Conservation (phyloP, 2,329 filamentous ascomycete species). For the Plectosphaerella plurivora region DNA sequence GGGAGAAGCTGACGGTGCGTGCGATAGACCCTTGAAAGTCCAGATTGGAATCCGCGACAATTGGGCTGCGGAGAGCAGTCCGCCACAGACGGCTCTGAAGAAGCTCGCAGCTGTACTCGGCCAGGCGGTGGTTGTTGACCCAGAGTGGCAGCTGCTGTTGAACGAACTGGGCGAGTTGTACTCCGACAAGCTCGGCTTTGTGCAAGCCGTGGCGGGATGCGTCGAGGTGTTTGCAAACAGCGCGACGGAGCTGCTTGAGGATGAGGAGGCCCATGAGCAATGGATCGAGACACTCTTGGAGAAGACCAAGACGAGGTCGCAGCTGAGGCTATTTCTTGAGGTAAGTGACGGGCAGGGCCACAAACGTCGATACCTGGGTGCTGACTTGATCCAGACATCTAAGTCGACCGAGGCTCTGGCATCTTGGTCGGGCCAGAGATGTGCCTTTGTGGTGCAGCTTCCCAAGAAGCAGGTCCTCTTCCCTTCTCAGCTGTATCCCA, state of each 20-base stretch:
- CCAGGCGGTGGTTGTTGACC: conserved; percentile 29
- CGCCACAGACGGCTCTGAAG: conserved; percentile 26
- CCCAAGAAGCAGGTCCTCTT: conserved; percentile 25
- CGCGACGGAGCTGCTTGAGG: conserved; percentile 35
- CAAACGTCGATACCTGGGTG: background rate
- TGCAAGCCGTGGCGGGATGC: conserved; percentile 27
- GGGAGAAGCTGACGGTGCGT: background rate
- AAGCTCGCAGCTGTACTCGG: conserved; percentile 30
- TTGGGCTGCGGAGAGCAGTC: conserved; percentile 30
- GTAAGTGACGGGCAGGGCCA: conserved; percentile 17
- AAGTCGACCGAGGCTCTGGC: conserved; percentile 23
- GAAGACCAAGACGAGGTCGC: conserved; percentile 13
- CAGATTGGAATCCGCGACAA: conserved; percentile 36
- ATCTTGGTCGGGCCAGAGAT: conserved; percentile 4
- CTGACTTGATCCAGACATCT: background rate
- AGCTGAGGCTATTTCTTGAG: conserved; percentile 30
- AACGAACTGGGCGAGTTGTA: conserved; percentile 30
- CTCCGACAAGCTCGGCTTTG: conserved; percentile 33
- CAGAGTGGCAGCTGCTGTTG: conserved; percentile 38
- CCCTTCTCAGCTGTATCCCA: conserved; percentile 25
- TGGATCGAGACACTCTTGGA: conserved; percentile 40
- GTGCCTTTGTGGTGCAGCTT: conserved; percentile 27
- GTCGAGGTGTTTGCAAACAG: conserved; percentile 34
- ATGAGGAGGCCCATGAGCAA: conserved; percentile 26
- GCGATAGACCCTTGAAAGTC: conserved; percentile 34